Base-by-base conservation (phyloP, 768 basidiomycete species). In the Mycena filopes region DNA sequence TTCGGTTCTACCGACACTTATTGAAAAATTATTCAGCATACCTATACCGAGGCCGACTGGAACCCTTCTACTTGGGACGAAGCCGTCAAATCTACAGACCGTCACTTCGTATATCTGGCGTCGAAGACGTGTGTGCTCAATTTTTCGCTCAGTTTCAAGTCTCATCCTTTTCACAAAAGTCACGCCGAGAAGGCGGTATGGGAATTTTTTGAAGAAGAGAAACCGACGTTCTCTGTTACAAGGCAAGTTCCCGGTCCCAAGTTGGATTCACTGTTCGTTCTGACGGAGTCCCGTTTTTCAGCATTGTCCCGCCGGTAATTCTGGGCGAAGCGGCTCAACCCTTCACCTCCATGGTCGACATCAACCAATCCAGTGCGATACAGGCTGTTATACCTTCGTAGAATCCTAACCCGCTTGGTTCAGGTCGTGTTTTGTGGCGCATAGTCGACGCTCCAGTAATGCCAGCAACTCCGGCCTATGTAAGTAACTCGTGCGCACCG, bases 221-320 rank as follows among this genome's bases (percentile, higher is more conserved):
- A 61, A 18, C 60, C 60, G 10, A 13, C 8, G 12, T 61, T 61
- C 13, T 26, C 51, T 2, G 60, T 61, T 13, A 47, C 60, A 25
- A 61, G 60, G 60, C 15, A 20, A 47, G 43, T 54, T n/a, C n/a
- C 26, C 1, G 8, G 13, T 15, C 11, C 12, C 15, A 26, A 8
- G 10, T n/a, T 15, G 21, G 4, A 16, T 25, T 20, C 11, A 1
- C 43, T 45, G 33, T 38, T 36, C 2, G 21, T 25, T 42, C 4
- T 5, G 20, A 21, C 36, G 12, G n/a, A n/a, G n/a, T 11, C 21
- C 5, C 2, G 10, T 55, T 10, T 20, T 29, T 18, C 12, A 55
- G 61, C 53, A 63, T 63, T 42, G 47, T 63, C 15, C 61, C 61
- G n/a, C 54, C 61, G 18, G 53, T 63, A 28, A 63, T 63, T 21